Conservation (phyloP, 441 rosid species). For the Aleurites moluccanus region DNA sequence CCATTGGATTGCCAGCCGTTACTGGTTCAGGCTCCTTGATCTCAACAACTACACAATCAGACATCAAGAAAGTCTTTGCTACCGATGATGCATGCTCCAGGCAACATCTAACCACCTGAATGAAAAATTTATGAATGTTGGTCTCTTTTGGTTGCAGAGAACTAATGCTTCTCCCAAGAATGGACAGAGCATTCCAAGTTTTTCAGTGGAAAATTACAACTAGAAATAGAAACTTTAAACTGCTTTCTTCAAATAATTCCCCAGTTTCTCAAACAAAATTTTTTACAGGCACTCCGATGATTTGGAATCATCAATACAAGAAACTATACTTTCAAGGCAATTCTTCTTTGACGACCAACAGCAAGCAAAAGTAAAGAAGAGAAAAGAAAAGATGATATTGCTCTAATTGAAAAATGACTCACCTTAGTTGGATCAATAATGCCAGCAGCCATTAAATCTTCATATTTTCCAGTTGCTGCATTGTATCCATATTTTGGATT, state of each 20-base stretch:
- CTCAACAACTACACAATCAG: slow-evolving; percentile 91
- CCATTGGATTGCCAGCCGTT: slow-evolving; percentile 82
- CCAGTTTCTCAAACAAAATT: background rate
- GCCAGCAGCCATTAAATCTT: slow-evolving; percentile 95
- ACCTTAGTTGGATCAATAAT: slow-evolving; percentile 97
- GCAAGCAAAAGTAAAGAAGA: too few species aligned
- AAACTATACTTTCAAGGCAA: background rate
- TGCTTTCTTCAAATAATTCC: background rate
- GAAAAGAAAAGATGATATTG: too few species aligned
- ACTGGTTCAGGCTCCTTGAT: slow-evolving; percentile 76
- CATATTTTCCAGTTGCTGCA: slow-evolving; percentile 91
- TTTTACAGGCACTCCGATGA: background rate
- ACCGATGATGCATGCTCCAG: slow-evolving; percentile 92
- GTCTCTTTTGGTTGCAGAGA: background rate
- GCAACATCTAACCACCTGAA: slow-evolving; percentile 98
- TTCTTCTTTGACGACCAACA: too few species aligned
- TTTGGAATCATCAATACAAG: background rate
- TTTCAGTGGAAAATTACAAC: background rate
- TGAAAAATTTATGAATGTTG: background rate
- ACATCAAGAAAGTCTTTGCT: slow-evolving; percentile 89
- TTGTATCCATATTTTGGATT: slow-evolving; percentile 69
- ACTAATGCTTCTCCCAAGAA: background rate
- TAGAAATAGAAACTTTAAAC: background rate
- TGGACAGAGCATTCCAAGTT: background rate
- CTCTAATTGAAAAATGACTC: too few species aligned